phyloP scores from a whole-genome alignment of 2,329 filamentous ascomycete species.

The Curvularia eragrostidis region DNA sequence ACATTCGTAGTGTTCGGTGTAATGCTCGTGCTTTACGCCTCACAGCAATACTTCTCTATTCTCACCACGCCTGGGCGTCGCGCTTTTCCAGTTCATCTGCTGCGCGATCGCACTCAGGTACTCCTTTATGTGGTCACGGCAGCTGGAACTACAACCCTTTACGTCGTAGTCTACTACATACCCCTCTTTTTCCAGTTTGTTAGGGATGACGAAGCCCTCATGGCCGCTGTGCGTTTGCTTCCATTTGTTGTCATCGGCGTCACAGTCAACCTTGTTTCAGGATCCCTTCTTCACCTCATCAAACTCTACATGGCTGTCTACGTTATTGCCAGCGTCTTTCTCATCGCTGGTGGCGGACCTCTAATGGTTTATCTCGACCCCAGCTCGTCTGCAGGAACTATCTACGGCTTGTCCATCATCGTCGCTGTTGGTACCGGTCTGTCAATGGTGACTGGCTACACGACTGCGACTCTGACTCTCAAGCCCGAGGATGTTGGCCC shows the following conservation, averaged over 20 bases:
- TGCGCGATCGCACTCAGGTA: background rate
- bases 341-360: background rate
- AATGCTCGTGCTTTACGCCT: background rate
- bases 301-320: background rate
- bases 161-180: background rate
- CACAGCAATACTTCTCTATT: background rate
- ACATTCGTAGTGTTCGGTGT: background rate
- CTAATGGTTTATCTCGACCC: background rate
- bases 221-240: background rate
- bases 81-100: background rate
- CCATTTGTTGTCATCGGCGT: background rate
- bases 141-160: background rate
- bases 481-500: background rate
- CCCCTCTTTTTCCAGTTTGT: slow-evolving; percentile 1
- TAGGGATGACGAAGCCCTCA: background rate
- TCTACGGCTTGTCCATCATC: background rate
- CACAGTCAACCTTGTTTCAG: background rate
- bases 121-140: background rate
- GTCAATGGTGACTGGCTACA: background rate
- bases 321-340: background rate
- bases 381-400: background rate
- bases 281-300: background rate
- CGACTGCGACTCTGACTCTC: background rate
- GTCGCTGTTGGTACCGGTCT: background rate
- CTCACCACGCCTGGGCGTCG: background rate